Evolutionary conservation across 345 rosid species (phyloP), one percentile per base, ranked within the genome.

Genomic region (Rhodamnia rubescens): DNA sequence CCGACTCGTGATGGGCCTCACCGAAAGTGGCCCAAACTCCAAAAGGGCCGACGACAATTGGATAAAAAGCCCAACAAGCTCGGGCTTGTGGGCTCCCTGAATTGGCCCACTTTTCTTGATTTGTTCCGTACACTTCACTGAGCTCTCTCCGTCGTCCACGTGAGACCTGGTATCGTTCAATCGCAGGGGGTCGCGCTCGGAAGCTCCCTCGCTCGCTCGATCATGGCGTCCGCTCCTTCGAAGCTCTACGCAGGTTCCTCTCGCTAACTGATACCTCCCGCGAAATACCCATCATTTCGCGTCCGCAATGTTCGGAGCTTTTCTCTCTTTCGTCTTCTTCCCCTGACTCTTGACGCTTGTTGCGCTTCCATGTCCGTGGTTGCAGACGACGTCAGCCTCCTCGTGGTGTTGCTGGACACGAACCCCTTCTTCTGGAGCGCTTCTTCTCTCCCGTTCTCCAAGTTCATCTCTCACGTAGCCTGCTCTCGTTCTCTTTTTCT

Each of bases 351-450:
- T 58, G 59, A 27, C 21, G 20, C 59, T 11, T 24, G 64, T 49
- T 57, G 26, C 85, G 52, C 32, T 47, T 14, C 40, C 40, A 21
- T 26, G 15, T 24, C 64, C 42, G 26, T 53, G 53, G 53, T 27
- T 81, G 86, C 94, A 95, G 98, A 97, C 86, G 99, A 95, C 87
- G 98, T 95, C 22, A 97, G 98, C 89, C 92, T 95, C 42, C 87
- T 94, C 82, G 92, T 95, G 81, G 94, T 95, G 84, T 86, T 96
- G 87, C 89, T 97, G 14, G 99, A 95, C 88, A 88, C 96, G 27
- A 95, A 95, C 83, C 99, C 99, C 4, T 90, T 95, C 86, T 97
- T 95, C 89, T 97, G 98, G 98, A 89, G 92, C 87, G 51, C 92
- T 36, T 91, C 95, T 29, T 87, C 98, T 80, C 88, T 92, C 88